Evolutionary conservation across 2,329 filamentous ascomycete species (phyloP), one percentile per base, ranked within the genome.

Genomic region (Colletotrichum chlorophyti): DNA sequence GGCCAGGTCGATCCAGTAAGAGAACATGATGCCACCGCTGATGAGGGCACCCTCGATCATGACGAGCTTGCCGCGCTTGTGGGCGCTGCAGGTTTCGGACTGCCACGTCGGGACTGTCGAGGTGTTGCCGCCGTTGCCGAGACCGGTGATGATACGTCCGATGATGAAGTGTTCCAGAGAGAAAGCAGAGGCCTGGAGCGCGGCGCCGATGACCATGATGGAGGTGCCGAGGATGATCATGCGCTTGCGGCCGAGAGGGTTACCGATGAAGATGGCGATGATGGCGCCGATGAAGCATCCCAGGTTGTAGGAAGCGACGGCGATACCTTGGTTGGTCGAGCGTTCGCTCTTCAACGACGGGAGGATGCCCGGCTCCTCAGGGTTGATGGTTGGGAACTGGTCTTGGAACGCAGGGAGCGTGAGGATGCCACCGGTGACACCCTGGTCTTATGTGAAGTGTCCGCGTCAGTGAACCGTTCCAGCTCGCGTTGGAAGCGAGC

Each of bases 361-460:
- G 38, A 69, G 67, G 15, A 73, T 68, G 8, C 27, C 42, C 2
- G 10, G 11, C 61, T 60, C 34, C 71, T 69, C 31, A 63, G 58
- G 1, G 68, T 66, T 21, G 34, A 48, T 59, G 24, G 53, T 35
- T 43, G 60, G 84, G 63, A 87, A 87, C 14, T 75, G 72, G 2
- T 70, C 65, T 2, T 85, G 75, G 65, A 90, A 91, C 9, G 80
- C 79, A 17, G 81, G 74, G 66, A 93, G 81, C 3, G 89, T 91
- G 54, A 94, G 76, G 63, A 94, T 85, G 54, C 87, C 87, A 41
- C 88, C 90, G 81, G 91, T 92, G 9, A 91, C 88, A 68, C 89
- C 87, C 72, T 90, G 88, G 70, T 91, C 89, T 87, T 1, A 40
- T 11, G 45, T 11, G 10, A 80, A 72, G 37, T 72, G n/a, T n/a